Base-by-base conservation (phyloP, 1,139 yeast genomes). In the Saccharomyces pastorianus region DNA sequence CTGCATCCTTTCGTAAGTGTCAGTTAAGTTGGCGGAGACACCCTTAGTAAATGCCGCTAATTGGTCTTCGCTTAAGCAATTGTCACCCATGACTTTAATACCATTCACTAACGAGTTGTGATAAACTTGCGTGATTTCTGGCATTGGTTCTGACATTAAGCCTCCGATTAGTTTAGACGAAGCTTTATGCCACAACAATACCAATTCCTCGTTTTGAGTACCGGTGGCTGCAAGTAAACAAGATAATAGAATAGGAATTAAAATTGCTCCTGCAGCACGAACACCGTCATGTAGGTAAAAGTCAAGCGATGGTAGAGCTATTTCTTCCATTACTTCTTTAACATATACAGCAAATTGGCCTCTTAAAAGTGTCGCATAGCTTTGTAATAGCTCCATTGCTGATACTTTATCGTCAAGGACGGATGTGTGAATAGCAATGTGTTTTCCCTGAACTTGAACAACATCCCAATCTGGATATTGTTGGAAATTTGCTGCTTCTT, bases 401-500 rank as follows among this genome's bases (percentile, higher is more conserved):
- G 85, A 79, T 7, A 89, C 91, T 73, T 95, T 93, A 61, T 91
- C 98, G 66, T 93, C 99, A 58, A 93, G 77, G 23, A 88, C 78
- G 17, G 96, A 89, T 3, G 97, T 89, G 68, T 91, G 96, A 53
- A 93, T 90, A 26, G 98, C 99, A 66, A 95, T 84, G 66, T 88
- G 91, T 69, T 89, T 91, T 53, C 99, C 99, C 29, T 91, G 84
- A 46, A 90, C 75, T 61, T 89, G 91, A 55, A 93, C 85, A 50
- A 93, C 95, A 66, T 93, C 99, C 95, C 97, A 93, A 59, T 91
- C 96, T 51, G 91, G 96, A 64, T 88, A 88, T 64, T 83, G 85
- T 61, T 84, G 85, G 61, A 81, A 82, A 61, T 85, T 89, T 55
- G 89, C 96, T 59, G 95, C 96, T 55, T 85, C 93, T 63, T 90